A percentile compares a stretch with the other conserved stretches of the same genome.
These are phyloP conservation scores for Monilinia fructigena DNA, from an alignment of 2,329 filamentous ascomycete species.

Conservation along the genomic window DNA sequence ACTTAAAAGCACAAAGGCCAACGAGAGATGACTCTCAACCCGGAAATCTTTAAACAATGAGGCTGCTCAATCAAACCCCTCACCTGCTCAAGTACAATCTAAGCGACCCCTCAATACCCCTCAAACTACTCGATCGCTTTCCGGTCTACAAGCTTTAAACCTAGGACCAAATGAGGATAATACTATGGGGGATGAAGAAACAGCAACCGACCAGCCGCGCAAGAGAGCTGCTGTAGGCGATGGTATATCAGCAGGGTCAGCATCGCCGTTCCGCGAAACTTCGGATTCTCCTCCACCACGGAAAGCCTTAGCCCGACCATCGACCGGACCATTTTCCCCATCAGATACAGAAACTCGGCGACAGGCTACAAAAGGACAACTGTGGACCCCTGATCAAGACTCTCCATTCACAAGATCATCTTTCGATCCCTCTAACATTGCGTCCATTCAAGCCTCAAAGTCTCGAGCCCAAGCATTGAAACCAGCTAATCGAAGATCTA, in stretches of 20 bases:
- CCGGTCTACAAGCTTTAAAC: conserved; percentile 30
- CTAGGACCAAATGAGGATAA: conserved; percentile 30
- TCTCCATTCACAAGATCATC: conserved; percentile 28
- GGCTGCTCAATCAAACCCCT: conserved; percentile 20
- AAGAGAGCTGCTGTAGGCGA: conserved; percentile 36
- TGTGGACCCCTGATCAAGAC: conserved; percentile 36
- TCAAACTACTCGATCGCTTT: conserved; percentile 26
- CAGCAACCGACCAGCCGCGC: conserved; percentile 29
- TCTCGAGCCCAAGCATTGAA: conserved; percentile 29
- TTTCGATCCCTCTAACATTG: conserved; percentile 37
- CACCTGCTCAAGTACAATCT: conserved; percentile 23
- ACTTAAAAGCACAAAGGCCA: conserved; percentile 24
- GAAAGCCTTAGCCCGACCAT: conserved; percentile 31
- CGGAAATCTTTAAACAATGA: conserved; percentile 27
- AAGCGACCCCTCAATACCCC: conserved; percentile 27
- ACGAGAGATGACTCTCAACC: conserved; percentile 28
- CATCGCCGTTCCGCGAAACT: conserved; percentile 31
- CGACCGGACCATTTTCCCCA: conserved; percentile 26
- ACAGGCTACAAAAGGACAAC: conserved; percentile 28
- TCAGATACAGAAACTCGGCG: conserved; percentile 25
- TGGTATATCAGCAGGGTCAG: conserved; percentile 37
- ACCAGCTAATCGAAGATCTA: conserved; percentile 25
- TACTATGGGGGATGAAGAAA: conserved; percentile 33
- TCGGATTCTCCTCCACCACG: conserved; percentile 32
- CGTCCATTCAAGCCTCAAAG: conserved; percentile 31